phyloP scores from a whole-genome alignment of 345 rosid species.

The Theobroma cacao region DNA sequence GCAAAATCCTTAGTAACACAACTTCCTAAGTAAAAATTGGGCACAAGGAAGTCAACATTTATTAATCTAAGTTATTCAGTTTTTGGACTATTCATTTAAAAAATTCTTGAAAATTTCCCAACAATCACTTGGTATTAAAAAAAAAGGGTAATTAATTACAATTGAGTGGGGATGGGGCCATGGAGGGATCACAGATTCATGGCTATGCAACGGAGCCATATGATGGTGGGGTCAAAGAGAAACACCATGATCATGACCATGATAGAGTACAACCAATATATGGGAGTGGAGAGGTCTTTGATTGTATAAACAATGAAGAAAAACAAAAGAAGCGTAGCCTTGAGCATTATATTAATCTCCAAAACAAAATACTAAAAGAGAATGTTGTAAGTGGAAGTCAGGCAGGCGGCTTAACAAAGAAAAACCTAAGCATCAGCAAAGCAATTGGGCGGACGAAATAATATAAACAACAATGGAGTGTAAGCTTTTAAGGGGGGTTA shows the following conservation, averaged over 20 bases:
- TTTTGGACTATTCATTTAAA: neutral
- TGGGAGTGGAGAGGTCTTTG: neutral
- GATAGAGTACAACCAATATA: neutral
- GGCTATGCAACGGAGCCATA: neutral
- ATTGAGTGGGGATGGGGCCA: neutral
- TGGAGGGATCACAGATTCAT: neutral
- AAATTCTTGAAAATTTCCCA: neutral
- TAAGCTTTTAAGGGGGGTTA: neutral
- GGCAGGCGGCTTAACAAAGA: slow-evolving; percentile 14
- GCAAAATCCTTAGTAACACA: too few species aligned
- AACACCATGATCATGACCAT: neutral
- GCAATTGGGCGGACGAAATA: neutral
- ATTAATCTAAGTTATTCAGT: too few species aligned
- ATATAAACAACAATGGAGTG: too few species aligned
- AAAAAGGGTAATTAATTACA: neutral
- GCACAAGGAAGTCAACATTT: too few species aligned
- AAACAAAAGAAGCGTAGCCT: neutral
- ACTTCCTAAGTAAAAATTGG: too few species aligned
- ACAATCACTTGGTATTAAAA: neutral
- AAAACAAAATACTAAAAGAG: neutral
- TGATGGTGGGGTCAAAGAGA: neutral
- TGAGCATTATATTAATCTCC: neutral
- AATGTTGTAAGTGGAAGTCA: slow-evolving; percentile 18
- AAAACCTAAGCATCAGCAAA: neutral
- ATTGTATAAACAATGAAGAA: neutral